Evolutionary conservation across 2,329 filamentous ascomycete species (phyloP).

Genomic region (Leptographium radiaticola): DNA sequence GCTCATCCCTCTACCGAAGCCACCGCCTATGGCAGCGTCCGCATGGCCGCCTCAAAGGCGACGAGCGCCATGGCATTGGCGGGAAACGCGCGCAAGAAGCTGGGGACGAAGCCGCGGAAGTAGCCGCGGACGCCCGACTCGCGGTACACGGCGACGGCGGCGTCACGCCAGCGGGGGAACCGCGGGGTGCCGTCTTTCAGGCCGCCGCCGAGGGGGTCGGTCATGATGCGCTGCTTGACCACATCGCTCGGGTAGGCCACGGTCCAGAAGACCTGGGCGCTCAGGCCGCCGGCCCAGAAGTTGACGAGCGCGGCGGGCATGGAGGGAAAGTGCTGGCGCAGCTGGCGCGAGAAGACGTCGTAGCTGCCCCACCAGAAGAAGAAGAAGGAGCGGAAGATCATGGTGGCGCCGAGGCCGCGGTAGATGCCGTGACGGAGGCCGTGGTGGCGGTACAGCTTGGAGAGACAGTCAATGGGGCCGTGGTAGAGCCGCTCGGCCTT

Average conservation of each 20-base stretch:
- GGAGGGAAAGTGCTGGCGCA: slow-evolving; percentile 48
- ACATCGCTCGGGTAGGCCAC: slow-evolving; percentile 86
- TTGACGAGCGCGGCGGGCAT: slow-evolving; percentile 73
- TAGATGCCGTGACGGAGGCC: slow-evolving; percentile 66
- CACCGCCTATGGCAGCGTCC: slow-evolving; percentile 34
- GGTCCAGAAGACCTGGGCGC: slow-evolving; percentile 90
- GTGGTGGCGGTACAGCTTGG: slow-evolving; percentile 57
- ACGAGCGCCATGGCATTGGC: slow-evolving; percentile 90
- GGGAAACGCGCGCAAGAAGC: slow-evolving; percentile 86
- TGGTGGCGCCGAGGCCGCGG: slow-evolving; percentile 70
- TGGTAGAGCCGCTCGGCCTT: slow-evolving; percentile 70
- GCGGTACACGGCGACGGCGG: slow-evolving; percentile 60
- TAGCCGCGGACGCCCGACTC: slow-evolving; percentile 71
- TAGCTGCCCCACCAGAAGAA: slow-evolving; percentile 99
- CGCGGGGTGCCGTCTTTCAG: slow-evolving; percentile 53
- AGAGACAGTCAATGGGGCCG: slow-evolving; percentile 73
- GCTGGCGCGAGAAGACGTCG: slow-evolving; percentile 61
- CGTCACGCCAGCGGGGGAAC: slow-evolving; percentile 68
- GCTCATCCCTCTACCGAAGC: too few species aligned
- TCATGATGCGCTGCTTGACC: slow-evolving; percentile 96
- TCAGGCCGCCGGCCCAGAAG: slow-evolving; percentile 93
- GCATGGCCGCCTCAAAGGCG: slow-evolving; percentile 87
- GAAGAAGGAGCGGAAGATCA: slow-evolving; percentile 86
- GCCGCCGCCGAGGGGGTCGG: slow-evolving; percentile 66
- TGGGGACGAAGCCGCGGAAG: slow-evolving; percentile 88